phyloP scores from a whole-genome alignment of 495 filamentous ascomycete species.

The Polyplosphaeria fusca region DNA sequence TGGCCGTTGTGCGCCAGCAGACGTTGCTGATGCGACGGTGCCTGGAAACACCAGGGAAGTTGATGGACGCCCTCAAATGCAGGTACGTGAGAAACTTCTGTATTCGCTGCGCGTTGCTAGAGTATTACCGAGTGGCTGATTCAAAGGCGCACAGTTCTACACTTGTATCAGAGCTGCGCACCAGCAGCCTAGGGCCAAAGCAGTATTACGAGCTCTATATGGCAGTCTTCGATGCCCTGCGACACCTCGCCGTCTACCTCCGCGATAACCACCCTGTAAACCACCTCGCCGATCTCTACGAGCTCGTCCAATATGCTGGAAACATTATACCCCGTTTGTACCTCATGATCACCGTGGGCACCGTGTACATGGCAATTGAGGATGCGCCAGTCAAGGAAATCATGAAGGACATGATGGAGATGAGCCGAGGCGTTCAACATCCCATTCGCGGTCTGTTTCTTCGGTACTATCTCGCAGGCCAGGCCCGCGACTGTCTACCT shows the following conservation, averaged over 20 bases:
- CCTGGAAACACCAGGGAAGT: conserved; percentile 93
- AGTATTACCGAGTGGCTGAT: too few species aligned
- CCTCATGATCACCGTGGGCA: conserved; percentile 98
- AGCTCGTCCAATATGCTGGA: conserved; percentile 97
- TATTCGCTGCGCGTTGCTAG: too few species aligned
- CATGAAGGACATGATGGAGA: conserved; percentile 99
- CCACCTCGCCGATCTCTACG: conserved; percentile 96
- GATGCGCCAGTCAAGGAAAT: conserved; percentile 99
- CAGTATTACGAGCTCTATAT: conserved; percentile 99
- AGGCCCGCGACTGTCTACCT: conserved; percentile 85
- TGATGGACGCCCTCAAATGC: conserved; percentile 99
- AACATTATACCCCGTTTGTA: conserved; percentile 97
- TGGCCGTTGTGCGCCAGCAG: conserved; percentile 94
- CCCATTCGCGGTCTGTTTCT: conserved; percentile 92
- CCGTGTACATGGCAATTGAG: conserved; percentile 97
- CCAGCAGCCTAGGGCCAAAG: conserved; percentile 90
- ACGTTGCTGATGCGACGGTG: conserved; percentile 94
- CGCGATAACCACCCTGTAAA: conserved; percentile 97
- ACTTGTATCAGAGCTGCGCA: conserved; percentile 93
- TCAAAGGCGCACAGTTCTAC: conserved; percentile 72
- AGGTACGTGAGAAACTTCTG: conserved; percentile 68
- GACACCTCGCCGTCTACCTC: conserved; percentile 93
- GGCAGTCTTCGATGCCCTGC: conserved; percentile 95
- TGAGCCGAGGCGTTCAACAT: conserved; percentile 96
- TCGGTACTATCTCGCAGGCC: conserved; percentile 90